Evolutionary conservation across 2,329 filamentous ascomycete species (phyloP), one percentile per base, ranked within the genome.

Genomic region (Hymenoscyphus albidus): DNA sequence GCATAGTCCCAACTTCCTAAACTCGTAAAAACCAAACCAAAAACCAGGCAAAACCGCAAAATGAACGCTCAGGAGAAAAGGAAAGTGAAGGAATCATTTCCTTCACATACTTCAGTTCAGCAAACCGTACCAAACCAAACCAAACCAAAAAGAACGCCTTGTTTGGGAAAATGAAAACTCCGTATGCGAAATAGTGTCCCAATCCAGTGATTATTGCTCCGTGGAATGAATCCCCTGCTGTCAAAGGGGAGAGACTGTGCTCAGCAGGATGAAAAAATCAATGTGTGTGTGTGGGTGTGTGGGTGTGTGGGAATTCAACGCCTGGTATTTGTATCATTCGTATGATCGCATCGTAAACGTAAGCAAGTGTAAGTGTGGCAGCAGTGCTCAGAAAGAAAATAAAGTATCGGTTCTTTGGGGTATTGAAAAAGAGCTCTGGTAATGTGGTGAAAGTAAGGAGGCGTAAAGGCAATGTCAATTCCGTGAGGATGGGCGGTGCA

Each of bases 321-420:
- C 48, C 48, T 54, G 48, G 48, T 54, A 54, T 44, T 44, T 44
- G 42, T n/a, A n/a, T 44, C 42, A 44, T 54, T 22, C 48, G 18
- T 54, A 54, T 54, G 48, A 27, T 54, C 48, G 48, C 13, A 54
- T 27, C 48, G 48, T 5, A 54, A 54, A 54, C 48, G 48, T 27
- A 54, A 54, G 48, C 22, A 54, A 54, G 48, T 22, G 18, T 54
- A 22, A 27, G 35, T 35, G 35, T 35, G 9, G 6, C 9, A 35
- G 35, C 35, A 35, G 27, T 27, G 27, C 27, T 6, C 35, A 35
- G 35, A 35, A 35, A 35, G 35, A 54, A 22, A 54, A 13, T 12
- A 54, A 51, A 54, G 18, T 18, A n/a, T n/a, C 16, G 16, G 35
- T 35, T 35, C 4, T 27, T 54, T 13, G 48, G 48, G 48, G 48